Conservation (phyloP, 2,329 filamentous ascomycete genomes). For the Ceratocystis alfenasii region DNA sequence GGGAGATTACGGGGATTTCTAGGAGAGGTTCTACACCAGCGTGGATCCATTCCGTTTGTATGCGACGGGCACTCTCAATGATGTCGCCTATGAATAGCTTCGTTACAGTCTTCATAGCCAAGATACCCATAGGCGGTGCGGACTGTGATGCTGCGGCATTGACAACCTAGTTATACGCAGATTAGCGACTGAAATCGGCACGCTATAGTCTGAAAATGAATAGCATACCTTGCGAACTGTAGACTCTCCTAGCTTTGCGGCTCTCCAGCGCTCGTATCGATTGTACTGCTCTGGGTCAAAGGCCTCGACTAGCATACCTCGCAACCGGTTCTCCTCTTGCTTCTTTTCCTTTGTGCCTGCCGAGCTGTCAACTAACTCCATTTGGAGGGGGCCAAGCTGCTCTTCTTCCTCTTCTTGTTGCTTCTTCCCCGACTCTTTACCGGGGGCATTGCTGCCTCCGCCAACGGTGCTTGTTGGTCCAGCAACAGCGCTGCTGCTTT, state of each 20-base stretch:
- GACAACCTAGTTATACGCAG: conserved; percentile 43
- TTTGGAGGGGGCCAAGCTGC: conserved; percentile 32
- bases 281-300: conserved; percentile 56
- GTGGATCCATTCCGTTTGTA: conserved; percentile 60
- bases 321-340: conserved; percentile 45
- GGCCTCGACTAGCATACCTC: conserved; percentile 50
- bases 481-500: conserved; percentile 33
- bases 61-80: conserved; percentile 56
- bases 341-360: conserved; percentile 56
- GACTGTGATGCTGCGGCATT: conserved; percentile 73
- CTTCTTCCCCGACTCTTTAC: conserved; percentile 33
- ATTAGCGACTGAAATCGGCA: neutral
- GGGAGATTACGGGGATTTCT: conserved; percentile 37
- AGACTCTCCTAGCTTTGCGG: conserved; percentile 54
- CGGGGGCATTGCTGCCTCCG: conserved; percentile 33
- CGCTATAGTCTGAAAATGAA: conserved; percentile 9
- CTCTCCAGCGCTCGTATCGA: conserved; percentile 59
- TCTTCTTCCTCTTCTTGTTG: conserved; percentile 48
- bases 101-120: conserved; percentile 62
- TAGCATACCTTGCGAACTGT: conserved; percentile 53
- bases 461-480: conserved; percentile 33
- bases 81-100: conserved; percentile 69
- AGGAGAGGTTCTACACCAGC: conserved; percentile 46
- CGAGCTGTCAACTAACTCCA: conserved; percentile 46
- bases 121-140: conserved; percentile 59